Percentiles rank a stretch among this genome's conserved stretches.
Conservation (phyloP, 495 filamentous ascomycete genomes). For the Aspergillus heteromorphus region DNA sequence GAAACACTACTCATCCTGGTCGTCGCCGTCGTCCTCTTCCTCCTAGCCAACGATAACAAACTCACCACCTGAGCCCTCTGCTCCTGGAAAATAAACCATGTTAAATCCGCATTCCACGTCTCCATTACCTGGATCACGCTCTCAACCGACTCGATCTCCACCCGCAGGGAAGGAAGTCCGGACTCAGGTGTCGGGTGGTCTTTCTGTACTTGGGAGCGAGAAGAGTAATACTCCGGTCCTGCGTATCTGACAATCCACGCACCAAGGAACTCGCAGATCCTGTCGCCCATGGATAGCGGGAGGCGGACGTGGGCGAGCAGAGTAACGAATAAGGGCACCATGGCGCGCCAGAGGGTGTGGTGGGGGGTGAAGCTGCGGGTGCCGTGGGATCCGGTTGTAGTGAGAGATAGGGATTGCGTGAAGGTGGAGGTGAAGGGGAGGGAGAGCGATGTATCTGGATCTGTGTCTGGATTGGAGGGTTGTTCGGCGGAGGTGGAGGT, state of each 20-base stretch:
- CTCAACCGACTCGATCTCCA: slow-evolving; percentile 23
- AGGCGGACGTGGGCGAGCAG: slow-evolving; percentile 36
- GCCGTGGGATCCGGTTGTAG: slow-evolving; percentile 13
- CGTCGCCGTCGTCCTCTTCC: slow-evolving; percentile 2
- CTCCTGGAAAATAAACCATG: slow-evolving; percentile 39
- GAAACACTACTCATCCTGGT: too few relatives aligned
- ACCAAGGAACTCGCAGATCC: slow-evolving; percentile 34
- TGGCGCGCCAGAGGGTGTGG: slow-evolving; percentile 31
- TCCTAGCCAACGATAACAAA: not conserved
- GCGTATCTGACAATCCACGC: slow-evolving; percentile 36
- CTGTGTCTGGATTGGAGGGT: not conserved
- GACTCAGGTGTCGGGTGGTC: not conserved
- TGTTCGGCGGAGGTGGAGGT: not conserved
- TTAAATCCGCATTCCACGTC: slow-evolving; percentile 42
- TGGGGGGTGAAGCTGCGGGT: slow-evolving; percentile 35
- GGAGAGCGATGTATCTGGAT: not conserved
- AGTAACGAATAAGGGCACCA: slow-evolving; percentile 37
- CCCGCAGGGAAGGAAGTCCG: not conserved
- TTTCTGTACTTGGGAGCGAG: not conserved
- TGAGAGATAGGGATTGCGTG: slow-evolving; percentile 21
- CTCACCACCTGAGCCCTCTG: slow-evolving; percentile 8
- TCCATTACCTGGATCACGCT: slow-evolving; percentile 37
- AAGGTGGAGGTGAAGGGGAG: slow-evolving; percentile 3
- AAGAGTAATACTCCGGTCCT: slow-evolving; percentile 32
- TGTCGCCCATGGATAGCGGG: slow-evolving; percentile 31